Conservation (phyloP, 371 early-diverging fungal species). For the Haplosporangium sp. region DNA sequence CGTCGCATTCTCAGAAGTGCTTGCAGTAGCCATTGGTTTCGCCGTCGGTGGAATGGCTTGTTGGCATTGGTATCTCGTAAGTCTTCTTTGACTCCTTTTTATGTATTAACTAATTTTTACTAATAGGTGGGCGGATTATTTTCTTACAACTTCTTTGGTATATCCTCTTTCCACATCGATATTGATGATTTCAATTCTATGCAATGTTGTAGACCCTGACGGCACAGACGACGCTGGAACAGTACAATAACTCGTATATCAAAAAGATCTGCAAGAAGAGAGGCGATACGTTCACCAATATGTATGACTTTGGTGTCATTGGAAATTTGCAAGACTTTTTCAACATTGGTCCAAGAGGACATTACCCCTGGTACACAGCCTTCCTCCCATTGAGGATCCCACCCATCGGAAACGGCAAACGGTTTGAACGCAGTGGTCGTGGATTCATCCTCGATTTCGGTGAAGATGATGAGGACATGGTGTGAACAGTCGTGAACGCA, state of each 20-base stretch:
- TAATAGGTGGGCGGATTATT: no score
- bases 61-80: constrained; percentile 74
- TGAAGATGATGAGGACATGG: constrained; percentile 53
- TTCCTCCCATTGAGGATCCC: constrained; percentile 67
- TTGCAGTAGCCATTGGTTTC: constrained; percentile 70
- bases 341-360: constrained; percentile 61
- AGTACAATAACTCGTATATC: constrained; percentile 68
- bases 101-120: neutral
- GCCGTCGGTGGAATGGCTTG: constrained; percentile 65
- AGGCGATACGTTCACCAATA: constrained; percentile 68
- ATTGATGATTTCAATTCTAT: no score
- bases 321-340: constrained; percentile 64
- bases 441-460: constrained; percentile 48
- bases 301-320: constrained; percentile 67
- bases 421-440: constrained; percentile 48
- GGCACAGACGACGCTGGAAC: constrained; percentile 72
- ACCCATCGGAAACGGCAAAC: constrained; percentile 58
- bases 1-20: constrained; percentile 66
- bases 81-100: neutral
- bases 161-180: no score
- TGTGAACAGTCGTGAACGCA: constrained; percentile 2
- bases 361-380: constrained; percentile 65
- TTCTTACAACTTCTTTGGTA: no score
- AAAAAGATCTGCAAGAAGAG: constrained; percentile 60
- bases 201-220: constrained; percentile 49